A percentile compares a stretch with the other conserved stretches of the same genome.
phyloP scores from a whole-genome alignment of 2,329 filamentous ascomycete species.

The Cucurbitaria berberidis region DNA sequence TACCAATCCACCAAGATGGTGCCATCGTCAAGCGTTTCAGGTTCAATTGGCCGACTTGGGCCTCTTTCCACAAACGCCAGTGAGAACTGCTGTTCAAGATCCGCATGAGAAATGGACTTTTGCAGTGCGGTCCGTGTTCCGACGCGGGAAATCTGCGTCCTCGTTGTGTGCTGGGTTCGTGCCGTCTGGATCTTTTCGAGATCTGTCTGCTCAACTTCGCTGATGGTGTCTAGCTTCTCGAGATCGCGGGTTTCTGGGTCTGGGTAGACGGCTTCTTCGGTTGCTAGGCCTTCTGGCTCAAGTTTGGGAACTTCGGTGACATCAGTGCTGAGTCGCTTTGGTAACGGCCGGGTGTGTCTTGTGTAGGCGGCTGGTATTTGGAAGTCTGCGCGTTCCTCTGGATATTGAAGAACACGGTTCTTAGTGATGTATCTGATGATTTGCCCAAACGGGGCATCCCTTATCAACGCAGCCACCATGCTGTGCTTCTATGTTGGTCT shows the following conservation, averaged over 20 bases:
- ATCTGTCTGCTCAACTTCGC: conserved; percentile 27
- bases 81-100: conserved; percentile 51
- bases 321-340: conserved; percentile 19
- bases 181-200: conserved; percentile 45
- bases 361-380: conserved; percentile 55
- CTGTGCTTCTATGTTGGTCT: not conserved
- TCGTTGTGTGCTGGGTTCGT: conserved; percentile 31
- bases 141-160: conserved; percentile 43
- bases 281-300: conserved; percentile 27
- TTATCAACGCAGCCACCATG: conserved; percentile 44
- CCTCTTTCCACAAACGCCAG: conserved; percentile 44
- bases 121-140: conserved; percentile 47
- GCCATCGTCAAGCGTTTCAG: conserved; percentile 44
- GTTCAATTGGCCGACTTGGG: conserved; percentile 44
- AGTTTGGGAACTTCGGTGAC: conserved; percentile 5
- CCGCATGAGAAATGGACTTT: conserved; percentile 44
- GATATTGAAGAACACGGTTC: conserved; percentile 63
- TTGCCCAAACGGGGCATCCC: conserved; percentile 66
- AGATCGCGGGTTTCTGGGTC: conserved; percentile 35
- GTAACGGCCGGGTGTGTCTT: conserved; percentile 15
- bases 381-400: conserved; percentile 65
- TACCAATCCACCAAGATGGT: conserved; percentile 55
- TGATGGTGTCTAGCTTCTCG: conserved; percentile 25
- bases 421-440: conserved; percentile 61
- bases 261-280: conserved; percentile 31